Evolutionary conservation across 768 basidiomycete genomes (phyloP).

Genomic region (Boletus rex-veris): DNA sequence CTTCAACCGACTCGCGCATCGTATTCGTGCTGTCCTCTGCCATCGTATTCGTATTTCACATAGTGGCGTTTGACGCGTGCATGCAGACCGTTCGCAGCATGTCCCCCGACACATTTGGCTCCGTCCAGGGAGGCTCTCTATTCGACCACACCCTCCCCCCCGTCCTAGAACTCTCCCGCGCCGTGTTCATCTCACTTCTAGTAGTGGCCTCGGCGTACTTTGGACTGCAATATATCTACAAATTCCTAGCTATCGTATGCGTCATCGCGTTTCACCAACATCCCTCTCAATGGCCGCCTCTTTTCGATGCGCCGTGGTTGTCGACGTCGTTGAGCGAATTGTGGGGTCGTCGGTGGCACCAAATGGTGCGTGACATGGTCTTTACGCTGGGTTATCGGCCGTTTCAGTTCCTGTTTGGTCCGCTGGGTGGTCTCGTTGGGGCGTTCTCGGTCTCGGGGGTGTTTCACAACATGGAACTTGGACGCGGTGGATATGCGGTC

Average conservation of each 20-base stretch:
- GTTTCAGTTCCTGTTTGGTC: constrained; percentile 42
- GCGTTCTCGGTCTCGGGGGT: constrained; percentile 57
- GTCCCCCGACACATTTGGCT: constrained; percentile 38
- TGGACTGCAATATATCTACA: constrained; percentile 43
- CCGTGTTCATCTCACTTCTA: constrained; percentile 41
- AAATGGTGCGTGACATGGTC: constrained; percentile 56
- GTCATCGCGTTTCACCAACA: constrained; percentile 45
- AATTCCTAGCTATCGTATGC: constrained; percentile 41
- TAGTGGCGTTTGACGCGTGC: constrained; percentile 15
- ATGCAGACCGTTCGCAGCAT: constrained; percentile 24
- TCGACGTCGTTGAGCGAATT: constrained; percentile 56
- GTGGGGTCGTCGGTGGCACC: constrained; percentile 68
- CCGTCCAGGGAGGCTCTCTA: constrained; percentile 33
- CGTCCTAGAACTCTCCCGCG: constrained; percentile 34
- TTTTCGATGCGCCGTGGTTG: constrained; percentile 55
- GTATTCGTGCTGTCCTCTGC: constrained; percentile 10
- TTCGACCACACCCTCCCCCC: constrained; percentile 33
- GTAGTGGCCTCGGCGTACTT: constrained; percentile 44
- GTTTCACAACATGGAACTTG: constrained; percentile 53
- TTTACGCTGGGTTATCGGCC: constrained; percentile 47
- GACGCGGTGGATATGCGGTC: constrained; percentile 42
- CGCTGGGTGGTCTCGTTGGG: constrained; percentile 49
- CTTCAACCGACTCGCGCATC: constrained; percentile 7
- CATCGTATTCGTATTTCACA: not conserved
- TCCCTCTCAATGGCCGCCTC: constrained; percentile 57